Conservation (phyloP, 2,329 filamentous ascomycete genomes). For the Colletotrichum graminicola region DNA sequence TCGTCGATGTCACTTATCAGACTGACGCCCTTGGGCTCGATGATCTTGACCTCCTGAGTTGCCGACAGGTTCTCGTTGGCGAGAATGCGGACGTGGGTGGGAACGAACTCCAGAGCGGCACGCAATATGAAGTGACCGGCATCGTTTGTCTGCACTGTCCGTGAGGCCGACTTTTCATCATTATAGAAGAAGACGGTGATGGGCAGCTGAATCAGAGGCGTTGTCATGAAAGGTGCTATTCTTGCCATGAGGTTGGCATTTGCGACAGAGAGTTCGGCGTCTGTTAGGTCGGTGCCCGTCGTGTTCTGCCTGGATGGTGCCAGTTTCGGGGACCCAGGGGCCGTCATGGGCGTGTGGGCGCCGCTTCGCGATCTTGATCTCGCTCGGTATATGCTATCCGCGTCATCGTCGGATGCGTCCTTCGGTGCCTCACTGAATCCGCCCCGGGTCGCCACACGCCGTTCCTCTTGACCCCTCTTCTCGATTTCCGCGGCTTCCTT, state of each 20-base stretch:
- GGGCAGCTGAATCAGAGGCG: slow-evolving; percentile 79
- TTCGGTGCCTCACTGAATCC: slow-evolving; percentile 78
- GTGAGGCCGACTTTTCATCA: slow-evolving; percentile 82
- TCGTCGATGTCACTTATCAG: slow-evolving; percentile 98
- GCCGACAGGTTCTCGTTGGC: slow-evolving; percentile 88
- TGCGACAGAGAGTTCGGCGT: slow-evolving; percentile 81
- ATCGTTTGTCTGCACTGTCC: slow-evolving; percentile 87
- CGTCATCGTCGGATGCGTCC: slow-evolving; percentile 57
- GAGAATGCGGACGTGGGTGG: slow-evolving; percentile 88
- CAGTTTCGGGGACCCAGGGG: slow-evolving; percentile 59
- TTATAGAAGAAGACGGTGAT: slow-evolving; percentile 98
- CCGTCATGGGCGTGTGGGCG: slow-evolving; percentile 54
- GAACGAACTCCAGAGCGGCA: slow-evolving; percentile 87
- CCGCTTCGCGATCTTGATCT: slow-evolving; percentile 48
- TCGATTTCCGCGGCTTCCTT: slow-evolving; percentile 84
- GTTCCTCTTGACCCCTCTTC: slow-evolving; percentile 76
- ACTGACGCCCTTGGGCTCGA: slow-evolving; percentile 84
- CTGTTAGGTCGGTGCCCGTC: slow-evolving; percentile 72
- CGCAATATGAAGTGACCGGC: slow-evolving; percentile 88
- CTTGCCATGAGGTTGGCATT: slow-evolving; percentile 91
- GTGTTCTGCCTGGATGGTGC: slow-evolving; percentile 52
- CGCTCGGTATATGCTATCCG: slow-evolving; percentile 49
- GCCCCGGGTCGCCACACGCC: slow-evolving; percentile 76
- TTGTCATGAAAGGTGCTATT: slow-evolving; percentile 90
- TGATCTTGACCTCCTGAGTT: slow-evolving; percentile 81